Conservation (phyloP, 1,139 yeast species). For the Diutina catenulata region DNA sequence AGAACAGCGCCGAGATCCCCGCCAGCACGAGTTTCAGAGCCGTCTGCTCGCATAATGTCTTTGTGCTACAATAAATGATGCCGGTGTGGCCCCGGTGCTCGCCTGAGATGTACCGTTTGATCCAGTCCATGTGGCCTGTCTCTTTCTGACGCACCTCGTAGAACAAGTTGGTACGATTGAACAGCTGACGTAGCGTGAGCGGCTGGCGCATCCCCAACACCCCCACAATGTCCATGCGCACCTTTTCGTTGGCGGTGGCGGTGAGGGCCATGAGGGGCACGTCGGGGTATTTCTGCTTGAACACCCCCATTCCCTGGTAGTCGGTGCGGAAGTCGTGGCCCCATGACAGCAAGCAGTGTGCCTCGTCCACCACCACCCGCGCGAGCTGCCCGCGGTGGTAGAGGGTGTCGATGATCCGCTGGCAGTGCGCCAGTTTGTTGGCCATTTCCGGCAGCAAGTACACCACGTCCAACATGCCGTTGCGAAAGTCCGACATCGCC, state of each 20-base stretch:
- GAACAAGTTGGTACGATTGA: slow-evolving; percentile 76
- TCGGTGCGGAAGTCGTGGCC: slow-evolving; percentile 98
- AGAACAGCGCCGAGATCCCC: slow-evolving; percentile 62
- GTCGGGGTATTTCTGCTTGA: slow-evolving; percentile 62
- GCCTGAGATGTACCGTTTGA: slow-evolving; percentile 41
- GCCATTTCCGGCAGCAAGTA: slow-evolving; percentile 96
- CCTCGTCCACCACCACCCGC: slow-evolving; percentile 91
- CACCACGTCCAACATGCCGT: slow-evolving; percentile 62
- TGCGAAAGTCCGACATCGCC: slow-evolving; percentile 17
- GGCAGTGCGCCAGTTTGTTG: slow-evolving; percentile 62
- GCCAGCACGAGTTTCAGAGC: slow-evolving; percentile 44
- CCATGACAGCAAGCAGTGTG: slow-evolving; percentile 98
- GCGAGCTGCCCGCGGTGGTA: slow-evolving; percentile 52
- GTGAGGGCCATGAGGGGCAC: slow-evolving; percentile 94
- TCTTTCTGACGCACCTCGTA: slow-evolving; percentile 67
- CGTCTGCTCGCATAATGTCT: slow-evolving; percentile 77
- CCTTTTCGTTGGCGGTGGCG: slow-evolving; percentile 94
- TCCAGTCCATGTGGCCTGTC: slow-evolving; percentile 45
- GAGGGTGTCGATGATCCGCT: slow-evolving; percentile 47
- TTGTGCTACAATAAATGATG: slow-evolving; percentile 87
- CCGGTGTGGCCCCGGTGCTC: slow-evolving; percentile 60
- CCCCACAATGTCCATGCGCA: slow-evolving; percentile 73
- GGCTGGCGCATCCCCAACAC: slow-evolving; percentile 50
- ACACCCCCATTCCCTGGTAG: slow-evolving; percentile 67
- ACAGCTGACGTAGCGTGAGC: slow-evolving; percentile 59